Evolutionary conservation across 1,284 basidiomycete species (phyloP).

Genomic region (Moesziomyces globuligerus): DNA sequence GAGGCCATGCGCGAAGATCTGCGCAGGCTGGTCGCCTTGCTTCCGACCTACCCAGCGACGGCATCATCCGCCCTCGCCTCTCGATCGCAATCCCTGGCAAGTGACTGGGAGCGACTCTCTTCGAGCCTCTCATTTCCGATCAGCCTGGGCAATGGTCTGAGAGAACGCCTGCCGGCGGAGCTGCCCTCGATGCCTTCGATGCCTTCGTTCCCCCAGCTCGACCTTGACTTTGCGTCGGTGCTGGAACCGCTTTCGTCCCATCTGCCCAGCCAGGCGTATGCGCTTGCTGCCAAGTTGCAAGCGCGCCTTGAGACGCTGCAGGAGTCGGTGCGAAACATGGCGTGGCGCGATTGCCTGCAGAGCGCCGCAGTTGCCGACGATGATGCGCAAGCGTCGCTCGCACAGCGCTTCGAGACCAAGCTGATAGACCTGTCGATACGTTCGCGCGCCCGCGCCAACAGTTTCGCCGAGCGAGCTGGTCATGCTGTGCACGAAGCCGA

Average conservation of each 20-base stretch:
- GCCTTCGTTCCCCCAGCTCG: slow-evolving; percentile 35
- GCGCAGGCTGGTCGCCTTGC: slow-evolving; percentile 28
- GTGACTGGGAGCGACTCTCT: slow-evolving; percentile 46
- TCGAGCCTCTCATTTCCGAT: slow-evolving; percentile 42
- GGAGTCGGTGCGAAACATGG: slow-evolving; percentile 49
- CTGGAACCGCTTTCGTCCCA: slow-evolving; percentile 40
- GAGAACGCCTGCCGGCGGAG: slow-evolving; percentile 37
- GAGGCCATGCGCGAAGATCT: slow-evolving; percentile 55
- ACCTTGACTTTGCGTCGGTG: slow-evolving; percentile 44
- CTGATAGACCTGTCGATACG: slow-evolving; percentile 31
- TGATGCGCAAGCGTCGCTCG: slow-evolving; percentile 3
- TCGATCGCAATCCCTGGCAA: slow-evolving; percentile 46
- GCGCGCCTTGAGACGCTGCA: slow-evolving; percentile 47
- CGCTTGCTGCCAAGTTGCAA: slow-evolving; percentile 50
- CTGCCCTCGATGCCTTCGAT: slow-evolving; percentile 32
- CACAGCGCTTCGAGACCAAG: slow-evolving; percentile 40
- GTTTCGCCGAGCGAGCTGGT: slow-evolving; percentile 41
- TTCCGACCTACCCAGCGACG: slow-evolving; percentile 39
- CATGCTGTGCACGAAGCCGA: slow-evolving; percentile 59
- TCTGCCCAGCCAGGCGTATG: slow-evolving; percentile 34
- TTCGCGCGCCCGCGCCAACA: slow-evolving; percentile 37
- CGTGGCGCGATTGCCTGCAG: slow-evolving; percentile 46
- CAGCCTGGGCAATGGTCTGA: slow-evolving; percentile 29
- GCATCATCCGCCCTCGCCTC: slow-evolving; percentile 48
- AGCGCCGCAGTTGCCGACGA: slow-evolving; percentile 9